Evolutionary conservation across 352 stramenopile species (phyloP).

Genomic region (Phytophthora hibernalis): DNA sequence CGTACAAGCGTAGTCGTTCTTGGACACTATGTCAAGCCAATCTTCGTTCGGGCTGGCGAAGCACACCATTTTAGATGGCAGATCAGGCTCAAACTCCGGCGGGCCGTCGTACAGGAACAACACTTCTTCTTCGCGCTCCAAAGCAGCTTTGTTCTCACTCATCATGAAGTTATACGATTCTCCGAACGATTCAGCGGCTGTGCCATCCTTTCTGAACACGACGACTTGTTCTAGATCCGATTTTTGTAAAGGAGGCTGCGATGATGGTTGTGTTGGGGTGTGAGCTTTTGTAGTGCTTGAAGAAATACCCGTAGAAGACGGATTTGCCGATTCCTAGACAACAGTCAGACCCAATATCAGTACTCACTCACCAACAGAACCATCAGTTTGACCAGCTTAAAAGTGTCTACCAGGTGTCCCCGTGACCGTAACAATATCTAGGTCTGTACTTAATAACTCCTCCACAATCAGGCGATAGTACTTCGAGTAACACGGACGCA

Average conservation of each 20-base stretch:
- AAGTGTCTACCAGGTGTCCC: not conserved
- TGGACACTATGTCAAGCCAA: too few relatives aligned
- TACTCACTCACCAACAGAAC: too few relatives aligned
- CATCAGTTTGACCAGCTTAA: not conserved
- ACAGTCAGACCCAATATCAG: not conserved
- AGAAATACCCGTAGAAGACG: conserved; percentile 19
- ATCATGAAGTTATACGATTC: not conserved
- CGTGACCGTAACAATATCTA: not conserved
- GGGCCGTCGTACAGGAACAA: conserved; percentile 8
- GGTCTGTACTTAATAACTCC: not conserved
- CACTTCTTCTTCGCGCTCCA: not conserved
- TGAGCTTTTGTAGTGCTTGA: not conserved
- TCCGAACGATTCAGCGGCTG: not conserved
- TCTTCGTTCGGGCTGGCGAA: too few relatives aligned
- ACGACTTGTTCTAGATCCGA: not conserved
- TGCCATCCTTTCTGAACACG: conserved; percentile 1
- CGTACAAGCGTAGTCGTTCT: too few relatives aligned
- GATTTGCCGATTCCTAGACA: conserved; percentile 13
- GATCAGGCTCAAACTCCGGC: too few relatives aligned
- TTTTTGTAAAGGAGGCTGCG: not conserved
- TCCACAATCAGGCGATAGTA: not conserved
- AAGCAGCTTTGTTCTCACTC: not conserved
- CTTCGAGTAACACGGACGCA: not conserved
- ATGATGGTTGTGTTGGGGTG: not conserved
- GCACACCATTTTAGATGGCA: too few relatives aligned